Base-by-base conservation (phyloP, 2,329 filamentous ascomycete species). In the Monilinia fructigena region DNA sequence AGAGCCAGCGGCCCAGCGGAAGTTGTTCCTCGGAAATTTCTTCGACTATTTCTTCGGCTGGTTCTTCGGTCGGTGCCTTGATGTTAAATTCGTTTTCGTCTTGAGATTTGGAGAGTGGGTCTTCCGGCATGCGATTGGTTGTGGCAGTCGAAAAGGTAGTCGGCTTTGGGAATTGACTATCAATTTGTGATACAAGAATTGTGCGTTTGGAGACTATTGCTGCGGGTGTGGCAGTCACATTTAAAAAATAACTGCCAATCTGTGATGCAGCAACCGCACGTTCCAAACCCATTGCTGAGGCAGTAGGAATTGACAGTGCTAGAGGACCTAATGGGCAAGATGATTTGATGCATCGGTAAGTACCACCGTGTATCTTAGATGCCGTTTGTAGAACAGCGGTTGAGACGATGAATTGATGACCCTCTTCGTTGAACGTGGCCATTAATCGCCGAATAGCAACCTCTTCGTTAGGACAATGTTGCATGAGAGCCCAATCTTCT, bases 401-500 rank as follows among this genome's bases (percentile, higher is more conserved):
- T 5, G 63, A 40, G 4, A 65, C 45, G 53, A 48, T 18, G 38
- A 65, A 52, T 47, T 61, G 18, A 35, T 60, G 35, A 11, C 63
- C 63, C 10, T 65, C 55, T 14, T 60, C 63, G 26, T 61, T 50
- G 20, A 61, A 61, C 4, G 47, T 61, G 8, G 45, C 58, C 58
- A 61, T 50, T 20, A 61, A 12, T 61, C 58, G 45, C 23, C 61
- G 61, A 16, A 66, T 47, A 26, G 59, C 42, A 55, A 28, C 31
- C 56, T 68, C 67, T 55, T 68, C 59, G 4, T 38, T 31, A 4
- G 45, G 38, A 53, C 65, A 68, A 14, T 42, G 50, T 38, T 45
- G 54, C 65, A 68, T 62, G 40, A 67, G 35, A n/a, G 61, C 60
- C 65, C 61, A 67, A 23, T 68, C 55, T n/a, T 52, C 26, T 23